phyloP scores from a whole-genome alignment of 306 rosid species.

The Inga oerstediana region DNA sequence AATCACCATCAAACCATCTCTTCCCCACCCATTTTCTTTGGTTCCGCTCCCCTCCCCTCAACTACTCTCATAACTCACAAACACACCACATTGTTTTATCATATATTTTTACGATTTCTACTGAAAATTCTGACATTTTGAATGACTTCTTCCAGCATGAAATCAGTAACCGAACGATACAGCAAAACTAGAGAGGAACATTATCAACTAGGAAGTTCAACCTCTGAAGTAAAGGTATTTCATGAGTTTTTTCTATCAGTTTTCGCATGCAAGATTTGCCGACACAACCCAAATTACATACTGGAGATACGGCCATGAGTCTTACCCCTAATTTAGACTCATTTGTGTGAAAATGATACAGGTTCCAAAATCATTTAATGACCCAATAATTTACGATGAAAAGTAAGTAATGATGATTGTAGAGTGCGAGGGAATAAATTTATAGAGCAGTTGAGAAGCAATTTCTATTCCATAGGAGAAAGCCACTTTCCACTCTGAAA shows the following conservation, averaged over 20 bases:
- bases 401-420: not conserved
- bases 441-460: not conserved
- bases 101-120: not conserved
- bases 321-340: not conserved
- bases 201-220: slow-evolving; percentile 49
- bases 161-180: slow-evolving; percentile 66
- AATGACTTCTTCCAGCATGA: slow-evolving; percentile 55
- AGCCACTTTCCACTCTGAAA: not conserved
- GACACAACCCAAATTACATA: not conserved
- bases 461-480: slow-evolving; percentile 7
- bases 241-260: not conserved
- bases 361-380: slow-evolving; percentile 19
- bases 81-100: not conserved
- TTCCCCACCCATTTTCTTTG: not conserved
- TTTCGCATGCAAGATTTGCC: not conserved
- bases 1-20: not conserved
- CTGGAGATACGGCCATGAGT: not conserved
- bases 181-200: slow-evolving; percentile 64
- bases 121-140: slow-evolving; percentile 36
- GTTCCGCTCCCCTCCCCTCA: not conserved
- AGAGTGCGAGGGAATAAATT: not conserved
- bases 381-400: not conserved
- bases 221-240: slow-evolving; percentile 73
- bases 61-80: not conserved
- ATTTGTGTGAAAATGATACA: not conserved